phyloP scores from a whole-genome alignment of 1,284 basidiomycete genomes.

The Apiotrichum gamsii region DNA sequence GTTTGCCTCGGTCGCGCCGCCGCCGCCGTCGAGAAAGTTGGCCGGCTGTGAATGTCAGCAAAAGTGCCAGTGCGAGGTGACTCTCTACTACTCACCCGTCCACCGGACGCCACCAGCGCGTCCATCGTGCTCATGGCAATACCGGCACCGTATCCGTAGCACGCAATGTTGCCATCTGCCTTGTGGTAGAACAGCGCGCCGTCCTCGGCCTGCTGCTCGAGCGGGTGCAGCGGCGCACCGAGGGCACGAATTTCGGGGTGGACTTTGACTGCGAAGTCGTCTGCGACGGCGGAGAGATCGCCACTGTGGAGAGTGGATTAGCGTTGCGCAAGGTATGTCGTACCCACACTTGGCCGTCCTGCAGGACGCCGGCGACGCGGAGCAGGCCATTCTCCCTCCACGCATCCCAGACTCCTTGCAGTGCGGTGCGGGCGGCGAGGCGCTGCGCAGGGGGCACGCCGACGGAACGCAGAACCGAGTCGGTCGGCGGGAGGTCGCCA shows the following conservation, averaged over 20 bases:
- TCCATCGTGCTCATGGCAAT: constrained; percentile 25
- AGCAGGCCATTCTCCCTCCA: constrained; percentile 16
- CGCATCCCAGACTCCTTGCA: constrained; percentile 12
- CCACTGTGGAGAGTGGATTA: not conserved
- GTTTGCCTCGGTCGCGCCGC: constrained; percentile 23
- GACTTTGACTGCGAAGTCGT: constrained; percentile 1
- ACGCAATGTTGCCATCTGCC: constrained; percentile 15
- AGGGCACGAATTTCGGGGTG: not conserved
- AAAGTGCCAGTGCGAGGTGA: too few species aligned
- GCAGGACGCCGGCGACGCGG: constrained; percentile 9
- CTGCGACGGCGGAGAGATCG: constrained; percentile 8
- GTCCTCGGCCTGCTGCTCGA: constrained; percentile 12
- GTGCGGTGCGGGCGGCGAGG: constrained; percentile 1
- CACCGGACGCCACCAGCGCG: constrained; percentile 15
- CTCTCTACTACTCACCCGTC: constrained; percentile 2
- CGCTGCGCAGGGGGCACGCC: constrained; percentile 6
- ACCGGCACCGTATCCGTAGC: constrained; percentile 18
- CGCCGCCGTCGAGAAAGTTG: constrained; percentile 28
- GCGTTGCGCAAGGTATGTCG: not conserved
- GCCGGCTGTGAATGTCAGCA: constrained; percentile 11
- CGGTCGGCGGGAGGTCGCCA: constrained; percentile 2
- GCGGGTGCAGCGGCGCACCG: constrained; percentile 4
- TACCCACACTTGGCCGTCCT: not conserved
- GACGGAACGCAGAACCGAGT: constrained; percentile 7
- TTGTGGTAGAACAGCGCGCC: constrained; percentile 21